A percentile compares a stretch with the other conserved stretches of the same genome.
Evolutionary conservation across 768 basidiomycete genomes (phyloP).

Genomic region (Plicaturopsis crispa): DNA sequence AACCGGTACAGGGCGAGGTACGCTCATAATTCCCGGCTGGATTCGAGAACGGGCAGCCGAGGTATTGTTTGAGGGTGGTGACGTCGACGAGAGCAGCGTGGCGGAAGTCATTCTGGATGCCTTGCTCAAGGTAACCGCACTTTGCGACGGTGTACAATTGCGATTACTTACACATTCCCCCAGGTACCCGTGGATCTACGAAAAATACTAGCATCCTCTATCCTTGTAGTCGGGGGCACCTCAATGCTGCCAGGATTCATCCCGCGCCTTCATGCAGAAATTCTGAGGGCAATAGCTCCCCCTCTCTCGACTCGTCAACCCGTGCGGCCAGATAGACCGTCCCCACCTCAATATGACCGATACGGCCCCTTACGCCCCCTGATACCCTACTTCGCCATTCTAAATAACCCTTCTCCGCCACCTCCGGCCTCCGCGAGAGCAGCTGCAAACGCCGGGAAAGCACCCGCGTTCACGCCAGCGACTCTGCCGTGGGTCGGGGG

Average conservation of each 20-base stretch:
- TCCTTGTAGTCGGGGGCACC: conserved; percentile 85
- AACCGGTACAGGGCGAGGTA: conserved; percentile 67
- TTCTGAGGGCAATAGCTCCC: conserved; percentile 53
- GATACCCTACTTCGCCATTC: conserved; percentile 64
- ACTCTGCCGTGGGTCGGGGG: conserved; percentile 90
- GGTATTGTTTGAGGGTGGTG: conserved; percentile 83
- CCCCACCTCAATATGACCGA: conserved; percentile 57
- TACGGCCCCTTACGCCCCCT: conserved; percentile 71
- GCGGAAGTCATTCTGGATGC: conserved; percentile 77
- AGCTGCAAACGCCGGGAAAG: conserved; percentile 64
- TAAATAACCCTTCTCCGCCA: conserved; percentile 76
- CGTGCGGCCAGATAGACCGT: conserved; percentile 27
- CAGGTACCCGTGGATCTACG: conserved; percentile 90
- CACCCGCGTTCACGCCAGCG: conserved; percentile 81
- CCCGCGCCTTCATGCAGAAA: conserved; percentile 74
- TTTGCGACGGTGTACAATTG: conserved; percentile 6
- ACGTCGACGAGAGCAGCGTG: conserved; percentile 80
- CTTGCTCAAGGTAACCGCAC: conserved; percentile 67
- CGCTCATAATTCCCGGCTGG: conserved; percentile 89
- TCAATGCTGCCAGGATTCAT: conserved; percentile 92
- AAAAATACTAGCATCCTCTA: conserved; percentile 72
- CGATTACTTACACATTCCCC: conserved; percentile 1
- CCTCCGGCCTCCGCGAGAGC: conserved; percentile 41
- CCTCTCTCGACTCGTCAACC: conserved; percentile 26
- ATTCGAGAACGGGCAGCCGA: conserved; percentile 88